Base-by-base conservation (phyloP, 75 land plant genomes). In the Larix kaempferi region DNA sequence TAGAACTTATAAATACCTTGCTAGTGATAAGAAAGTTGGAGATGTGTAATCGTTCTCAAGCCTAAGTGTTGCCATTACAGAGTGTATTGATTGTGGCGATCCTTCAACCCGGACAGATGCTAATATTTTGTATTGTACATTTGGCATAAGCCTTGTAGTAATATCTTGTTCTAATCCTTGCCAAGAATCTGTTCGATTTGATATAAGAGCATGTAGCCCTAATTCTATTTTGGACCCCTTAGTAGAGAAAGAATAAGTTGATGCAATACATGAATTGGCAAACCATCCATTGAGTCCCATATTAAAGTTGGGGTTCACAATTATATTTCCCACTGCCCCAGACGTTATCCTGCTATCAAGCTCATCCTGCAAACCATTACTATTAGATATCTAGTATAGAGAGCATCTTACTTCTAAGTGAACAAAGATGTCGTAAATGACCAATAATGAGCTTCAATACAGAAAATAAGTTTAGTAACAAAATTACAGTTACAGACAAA, bases 151-250 rank as follows among this genome's bases (percentile, higher is more conserved):
- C 58, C 86, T 77, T n/a, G 44, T 74, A 59, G 75, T 79, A 65
- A 86, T 75, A 33, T 69, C 86, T 71, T 86, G 87, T 60, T 86
- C 87, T 57, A 86, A 77, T 56, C 87, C 87, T 80, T 85, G 86
- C 87, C 87, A 86, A 57, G 19, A 37, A 35, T 83, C 62, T 35
- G 63, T 86, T 37, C 82, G 52, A 41, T 74, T 41, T 44, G 82
- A 76, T 33, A 80, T 58, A 76, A 76, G 71, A n/a, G 65, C 58
- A 29, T 22, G 23, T 22, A 37, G 10, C 19, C 62, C 22, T 67
- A 74, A n/a, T 74, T 77, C 55, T 77, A 54, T 81, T 26, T 75
- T 61, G 41, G 37, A 55, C 27, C 29, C 16, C 59, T 25, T 57
- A 58, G 87, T 27, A 7, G 71, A 81, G 6, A 73, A 26, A 26